phyloP scores from a whole-genome alignment of 2,329 filamentous ascomycete species.

The Sporothrix brasiliensis region DNA sequence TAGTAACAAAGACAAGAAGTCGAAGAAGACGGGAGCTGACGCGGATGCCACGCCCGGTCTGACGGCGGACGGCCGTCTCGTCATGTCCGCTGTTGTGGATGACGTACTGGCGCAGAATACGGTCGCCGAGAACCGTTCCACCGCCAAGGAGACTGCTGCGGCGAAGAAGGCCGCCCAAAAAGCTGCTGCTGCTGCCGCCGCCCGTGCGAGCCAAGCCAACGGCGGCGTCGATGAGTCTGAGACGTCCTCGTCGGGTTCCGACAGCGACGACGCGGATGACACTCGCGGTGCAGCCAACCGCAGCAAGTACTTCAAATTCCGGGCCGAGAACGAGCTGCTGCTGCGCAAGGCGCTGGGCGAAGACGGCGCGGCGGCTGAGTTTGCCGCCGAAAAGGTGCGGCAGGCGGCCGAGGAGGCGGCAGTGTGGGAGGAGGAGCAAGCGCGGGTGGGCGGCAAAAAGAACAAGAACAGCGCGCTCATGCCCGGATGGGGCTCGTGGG shows the following conservation, averaged over 20 bases:
- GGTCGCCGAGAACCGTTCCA: conserved; percentile 5
- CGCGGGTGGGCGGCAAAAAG: conserved; percentile 26
- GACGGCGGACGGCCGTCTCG: conserved; percentile 25
- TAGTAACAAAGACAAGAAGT: conserved; percentile 21
- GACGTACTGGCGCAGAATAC: conserved; percentile 24
- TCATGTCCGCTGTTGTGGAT: conserved; percentile 25
- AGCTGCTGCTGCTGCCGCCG: conserved; percentile 39
- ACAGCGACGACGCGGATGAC: conserved; percentile 30
- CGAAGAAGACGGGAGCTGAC: neutral
- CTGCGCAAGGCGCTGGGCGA: conserved; percentile 79
- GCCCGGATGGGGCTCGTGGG: conserved; percentile 93
- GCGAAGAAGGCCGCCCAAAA: conserved; percentile 30
- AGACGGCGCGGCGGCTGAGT: conserved; percentile 79
- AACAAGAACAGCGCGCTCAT: conserved; percentile 82
- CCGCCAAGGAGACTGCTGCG: neutral
- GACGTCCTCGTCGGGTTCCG: conserved; percentile 33
- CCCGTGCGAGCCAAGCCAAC: conserved; percentile 14
- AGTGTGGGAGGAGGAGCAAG: conserved; percentile 72
- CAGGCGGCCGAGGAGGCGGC: conserved; percentile 76
- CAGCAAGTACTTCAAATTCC: conserved; percentile 51
- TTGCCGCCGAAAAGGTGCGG: conserved; percentile 76
- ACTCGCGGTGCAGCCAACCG: conserved; percentile 46
- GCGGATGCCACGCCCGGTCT: neutral
- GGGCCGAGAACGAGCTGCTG: conserved; percentile 65
- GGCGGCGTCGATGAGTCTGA: conserved; percentile 46